Conservation (phyloP, 2,329 filamentous ascomycete genomes). For the Ophiosphaerella herpotricha region DNA sequence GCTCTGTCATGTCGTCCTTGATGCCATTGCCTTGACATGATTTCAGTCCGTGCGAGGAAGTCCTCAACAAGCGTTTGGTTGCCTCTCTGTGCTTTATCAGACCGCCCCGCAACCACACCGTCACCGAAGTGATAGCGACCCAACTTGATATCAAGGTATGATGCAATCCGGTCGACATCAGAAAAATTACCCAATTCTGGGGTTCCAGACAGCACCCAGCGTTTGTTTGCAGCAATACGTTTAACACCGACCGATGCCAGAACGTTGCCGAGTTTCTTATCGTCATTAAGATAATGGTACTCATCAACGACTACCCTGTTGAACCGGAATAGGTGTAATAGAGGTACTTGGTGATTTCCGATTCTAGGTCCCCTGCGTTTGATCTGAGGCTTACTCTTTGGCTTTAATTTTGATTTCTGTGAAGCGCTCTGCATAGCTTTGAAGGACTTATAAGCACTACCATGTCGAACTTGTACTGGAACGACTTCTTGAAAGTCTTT, state of each 20-base stretch:
- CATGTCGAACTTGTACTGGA: conserved; percentile 46
- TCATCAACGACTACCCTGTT: conserved; percentile 68
- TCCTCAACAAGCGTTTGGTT: conserved; percentile 54
- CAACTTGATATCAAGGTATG: conserved; percentile 60
- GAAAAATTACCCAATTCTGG: conserved; percentile 62
- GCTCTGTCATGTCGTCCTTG: conserved; percentile 56
- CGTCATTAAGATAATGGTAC: conserved; percentile 60
- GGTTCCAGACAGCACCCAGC: conserved; percentile 68
- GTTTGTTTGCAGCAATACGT: conserved; percentile 55
- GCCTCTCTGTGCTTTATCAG: conserved; percentile 46
- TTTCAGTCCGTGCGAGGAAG: conserved; percentile 59
- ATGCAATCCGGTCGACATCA: conserved; percentile 63
- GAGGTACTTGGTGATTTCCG: conserved; percentile 9
- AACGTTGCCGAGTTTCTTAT: conserved; percentile 34
- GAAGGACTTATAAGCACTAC: conserved; percentile 37
- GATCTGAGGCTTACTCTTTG: not conserved
- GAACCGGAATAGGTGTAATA: conserved; percentile 65
- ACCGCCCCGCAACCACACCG: conserved; percentile 51
- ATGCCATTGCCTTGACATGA: conserved; percentile 59
- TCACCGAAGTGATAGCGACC: conserved; percentile 58
- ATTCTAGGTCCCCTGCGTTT: conserved; percentile 4
- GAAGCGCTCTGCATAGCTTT: conserved; percentile 3
- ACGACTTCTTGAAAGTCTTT: conserved; percentile 45
- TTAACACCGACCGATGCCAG: conserved; percentile 46
- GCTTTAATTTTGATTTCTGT: conserved; percentile 11